Evolutionary conservation across 148 eudicot species (phyloP), one percentile per base, ranked within the genome.

Genomic region (Dianthus caryophyllus): DNA sequence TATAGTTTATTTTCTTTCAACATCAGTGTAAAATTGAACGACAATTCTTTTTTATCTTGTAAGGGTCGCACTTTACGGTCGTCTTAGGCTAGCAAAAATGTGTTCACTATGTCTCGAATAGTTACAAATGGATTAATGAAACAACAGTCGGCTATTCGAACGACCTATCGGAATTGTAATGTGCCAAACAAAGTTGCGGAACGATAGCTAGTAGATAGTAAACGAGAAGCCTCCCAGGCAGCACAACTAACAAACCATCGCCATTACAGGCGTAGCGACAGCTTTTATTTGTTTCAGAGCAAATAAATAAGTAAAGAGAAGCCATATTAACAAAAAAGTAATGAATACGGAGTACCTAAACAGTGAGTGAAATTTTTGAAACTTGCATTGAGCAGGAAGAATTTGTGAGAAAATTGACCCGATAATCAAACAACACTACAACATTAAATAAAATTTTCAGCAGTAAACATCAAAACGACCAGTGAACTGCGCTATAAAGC

Each of bases 401-500:
- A 75, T 48, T 50, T 61, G 59, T 57, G 62, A 59, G 71, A 61
- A 70, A 70, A 71, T n/a, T 30, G 54, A 69, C 65, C 50, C 70
- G 49, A 48, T 56, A 49, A 58, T 54, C 65, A 70, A 64, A 54
- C 22, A 65, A 75, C 39, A 54, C 1, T 70, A 70, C 71, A 75
- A 29, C 78, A 75, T 70, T 50, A 55, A 65, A 70, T 59, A 70
- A 61, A 65, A 41, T 47, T 53, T 58, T 70, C 70, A 70, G 66
- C 70, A 65, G 36, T 65, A 66, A 71, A 76, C 70, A 65, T 49
- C 48, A 49, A 71, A 76, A 70, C n/a, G 67, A 71, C 62, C 31
- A 76, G 59, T 50, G 54, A 60, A 53, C 44, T 64, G 78, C 7
- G 38, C 70, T 36, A 71, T 50, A 41, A 65, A 70, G 20, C 47